Percentiles rank a stretch among this genome's conserved stretches.
Evolutionary conservation across 2,329 filamentous ascomycete genomes (phyloP).

Genomic region (Passalora sequoiae): DNA sequence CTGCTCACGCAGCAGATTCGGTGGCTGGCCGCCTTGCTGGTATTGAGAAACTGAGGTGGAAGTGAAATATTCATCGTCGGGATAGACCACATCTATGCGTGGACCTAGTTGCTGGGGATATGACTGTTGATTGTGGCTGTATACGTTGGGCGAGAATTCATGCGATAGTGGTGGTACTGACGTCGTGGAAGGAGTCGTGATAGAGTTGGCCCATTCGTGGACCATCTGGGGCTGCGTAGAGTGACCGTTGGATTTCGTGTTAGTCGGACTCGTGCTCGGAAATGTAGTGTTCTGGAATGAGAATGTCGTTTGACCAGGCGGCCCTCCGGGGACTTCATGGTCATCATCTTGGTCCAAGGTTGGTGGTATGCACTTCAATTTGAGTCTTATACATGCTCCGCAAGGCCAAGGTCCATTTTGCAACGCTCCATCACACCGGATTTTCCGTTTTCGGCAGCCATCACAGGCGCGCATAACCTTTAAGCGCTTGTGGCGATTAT

Average conservation of each 20-base stretch:
- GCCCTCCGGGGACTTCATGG: constrained; percentile 19
- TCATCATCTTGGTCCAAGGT: constrained; percentile 70
- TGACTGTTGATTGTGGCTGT: constrained; percentile 13
- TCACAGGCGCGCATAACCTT: constrained; percentile 99
- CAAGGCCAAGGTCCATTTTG: constrained; percentile 92
- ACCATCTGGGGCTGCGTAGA: constrained; percentile 15
- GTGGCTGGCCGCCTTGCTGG: constrained; percentile 16
- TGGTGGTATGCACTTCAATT: constrained; percentile 87
- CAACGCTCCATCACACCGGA: constrained; percentile 95
- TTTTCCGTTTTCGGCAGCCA: constrained; percentile 89
- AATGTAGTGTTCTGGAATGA: constrained; percentile 29
- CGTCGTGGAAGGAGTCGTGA: constrained; percentile 13
- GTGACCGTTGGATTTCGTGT: constrained; percentile 12
- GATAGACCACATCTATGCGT: constrained; percentile 13
- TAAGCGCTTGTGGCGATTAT: constrained; percentile 93
- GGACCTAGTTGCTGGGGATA: constrained; percentile 14
- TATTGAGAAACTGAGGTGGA: constrained; percentile 13
- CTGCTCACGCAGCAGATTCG: constrained; percentile 21
- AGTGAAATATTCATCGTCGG: constrained; percentile 16
- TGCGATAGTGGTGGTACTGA: constrained; percentile 16
- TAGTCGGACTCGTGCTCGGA: constrained; percentile 11
- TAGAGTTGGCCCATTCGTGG: constrained; percentile 17
- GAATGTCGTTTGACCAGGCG: constrained; percentile 26
- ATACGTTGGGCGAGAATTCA: constrained; percentile 12
- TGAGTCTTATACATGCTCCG: constrained; percentile 84